Evolutionary conservation across 257 asterid genomes (phyloP), one percentile per base, ranked within the genome.

Genomic region (Verbena officinalis): DNA sequence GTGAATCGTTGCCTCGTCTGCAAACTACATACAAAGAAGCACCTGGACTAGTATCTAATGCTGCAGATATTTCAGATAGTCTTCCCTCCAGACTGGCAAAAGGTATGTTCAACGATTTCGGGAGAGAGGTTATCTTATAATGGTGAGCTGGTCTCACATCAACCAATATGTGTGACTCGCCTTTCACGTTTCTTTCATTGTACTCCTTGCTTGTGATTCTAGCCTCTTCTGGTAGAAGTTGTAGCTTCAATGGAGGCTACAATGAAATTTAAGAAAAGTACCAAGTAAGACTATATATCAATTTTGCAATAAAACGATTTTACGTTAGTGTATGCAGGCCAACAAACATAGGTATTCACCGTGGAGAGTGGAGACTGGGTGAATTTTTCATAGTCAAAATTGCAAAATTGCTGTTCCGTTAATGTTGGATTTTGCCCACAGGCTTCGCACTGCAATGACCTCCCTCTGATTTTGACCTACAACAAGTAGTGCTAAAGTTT

Each of bases 1-100:
- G 98, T 2, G 97, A 94, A 81, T 94, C 99, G 5, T 94, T 94
- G 67, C 99, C 99, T 74, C 97, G 79, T 70, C 97, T 80, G 78
- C 98, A 92, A 52, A 92, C 69, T 12, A 89, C 91, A 60, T 86
- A 94, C 64, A 94, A 53, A 55, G 87, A 77, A 43, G 78, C 86
- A 40, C 45, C 60, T 17, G 38, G 56, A 52, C 74, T 65, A 12
- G 39, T n/a, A 11, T 71, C 42, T 58, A 80, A 85, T 39, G 93
- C 89, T 31, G 73, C 68, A 27, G 85, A 68, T 68, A 92, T 71
- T 67, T 89, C 96, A 7, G 85, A 53, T 59, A 89, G 59, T 65
- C 90, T 73, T 61, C 70, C 75, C 39, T 76, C 84, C 73, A 80
- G 69, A 79, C 72, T 81, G 76, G 81, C 65, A 10, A 88, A 76